Base-by-base conservation (phyloP, 768 basidiomycete genomes). In the Leucosporidium yakuticum region DNA sequence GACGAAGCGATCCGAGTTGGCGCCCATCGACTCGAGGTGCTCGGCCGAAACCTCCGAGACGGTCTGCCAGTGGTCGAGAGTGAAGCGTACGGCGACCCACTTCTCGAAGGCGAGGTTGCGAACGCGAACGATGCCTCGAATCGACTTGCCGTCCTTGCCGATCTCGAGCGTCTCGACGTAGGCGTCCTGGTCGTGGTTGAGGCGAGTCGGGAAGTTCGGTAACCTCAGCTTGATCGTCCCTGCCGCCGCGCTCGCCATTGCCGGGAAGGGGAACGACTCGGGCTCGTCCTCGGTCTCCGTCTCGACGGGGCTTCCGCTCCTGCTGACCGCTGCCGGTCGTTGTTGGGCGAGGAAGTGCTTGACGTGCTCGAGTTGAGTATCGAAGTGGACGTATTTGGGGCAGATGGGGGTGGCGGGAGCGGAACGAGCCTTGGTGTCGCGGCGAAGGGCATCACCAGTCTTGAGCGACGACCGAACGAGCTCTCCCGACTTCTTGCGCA, bases 291-390 rank as follows among this genome's bases (percentile, higher is more conserved):
- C 81, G 2, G 78, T 80, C 65, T 86, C 88, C 6, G 87, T 89
- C 57, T 75, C 76, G 55, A 73, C 60, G 6, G 93, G 94, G 72
- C 89, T 90, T 0, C 91, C 92, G 73, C 91, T 88, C 56, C 95
- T 85, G 19, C 88, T 90, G 23, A 99, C 95, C 1, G 94, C 93
- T 12, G 90, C 83, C 8, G 95, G 95, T 77, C 92, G 92, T 79
- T 98, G 95, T 79, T 92, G 90, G 19, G 94, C 87, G 65, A 94
- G 82, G 82, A 98, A 98, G 57, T 94, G 84, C 79, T 94, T 94
- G 69, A 98, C 90, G 64, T 91, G 90, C 78, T 96, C 95, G 62
- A 97, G 84, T 76, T 93, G 85, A 8, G 87, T 78, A 79, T 95
- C 90, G 69, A 99, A 99, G 76, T 96, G 91, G 14, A 99, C 95